phyloP scores from a whole-genome alignment of 495 filamentous ascomycete species.

The Recurvomyces mirabilis region DNA sequence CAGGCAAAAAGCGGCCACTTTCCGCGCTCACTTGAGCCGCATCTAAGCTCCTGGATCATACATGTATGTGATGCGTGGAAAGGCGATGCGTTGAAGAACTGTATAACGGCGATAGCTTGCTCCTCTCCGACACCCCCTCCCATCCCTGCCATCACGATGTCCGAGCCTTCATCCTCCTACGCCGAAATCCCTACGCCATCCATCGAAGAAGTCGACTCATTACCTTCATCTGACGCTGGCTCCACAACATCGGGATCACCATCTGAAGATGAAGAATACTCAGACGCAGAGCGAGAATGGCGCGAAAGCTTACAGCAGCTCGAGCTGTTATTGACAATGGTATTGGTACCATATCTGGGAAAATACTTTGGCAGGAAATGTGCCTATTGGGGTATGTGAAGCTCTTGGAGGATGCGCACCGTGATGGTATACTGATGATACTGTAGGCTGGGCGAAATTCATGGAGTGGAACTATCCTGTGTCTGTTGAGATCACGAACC shows the following conservation, averaged over 20 bases:
- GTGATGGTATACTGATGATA: conserved; percentile 4
- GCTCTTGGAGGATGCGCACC: neutral
- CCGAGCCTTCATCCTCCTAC: conserved; percentile 12
- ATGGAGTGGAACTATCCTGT: conserved; percentile 73
- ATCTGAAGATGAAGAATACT: conserved; percentile 29
- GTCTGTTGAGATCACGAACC: conserved; percentile 47
- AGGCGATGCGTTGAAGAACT: too few relatives aligned
- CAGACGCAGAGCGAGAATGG: conserved; percentile 80
- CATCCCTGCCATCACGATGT: too few relatives aligned
- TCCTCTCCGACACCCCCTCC: too few relatives aligned
- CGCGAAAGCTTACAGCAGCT: conserved; percentile 84
- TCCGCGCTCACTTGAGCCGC: too few relatives aligned
- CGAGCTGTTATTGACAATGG: conserved; percentile 84
- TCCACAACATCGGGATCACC: conserved; percentile 39
- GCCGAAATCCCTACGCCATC: conserved; percentile 12
- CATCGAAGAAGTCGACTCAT: conserved; percentile 67
- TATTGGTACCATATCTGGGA: conserved; percentile 80
- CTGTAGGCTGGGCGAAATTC: conserved; percentile 55
- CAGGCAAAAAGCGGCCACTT: conserved; percentile 1
- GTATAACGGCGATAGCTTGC: too few relatives aligned
- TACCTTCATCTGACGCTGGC: conserved; percentile 60
- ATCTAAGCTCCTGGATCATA: too few relatives aligned
- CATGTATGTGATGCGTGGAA: too few relatives aligned
- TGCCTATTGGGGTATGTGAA: conserved; percentile 82
- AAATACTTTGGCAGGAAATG: conserved; percentile 89